Evolutionary conservation across 2,329 filamentous ascomycete genomes (phyloP).

Genomic region (Venturia asperata): DNA sequence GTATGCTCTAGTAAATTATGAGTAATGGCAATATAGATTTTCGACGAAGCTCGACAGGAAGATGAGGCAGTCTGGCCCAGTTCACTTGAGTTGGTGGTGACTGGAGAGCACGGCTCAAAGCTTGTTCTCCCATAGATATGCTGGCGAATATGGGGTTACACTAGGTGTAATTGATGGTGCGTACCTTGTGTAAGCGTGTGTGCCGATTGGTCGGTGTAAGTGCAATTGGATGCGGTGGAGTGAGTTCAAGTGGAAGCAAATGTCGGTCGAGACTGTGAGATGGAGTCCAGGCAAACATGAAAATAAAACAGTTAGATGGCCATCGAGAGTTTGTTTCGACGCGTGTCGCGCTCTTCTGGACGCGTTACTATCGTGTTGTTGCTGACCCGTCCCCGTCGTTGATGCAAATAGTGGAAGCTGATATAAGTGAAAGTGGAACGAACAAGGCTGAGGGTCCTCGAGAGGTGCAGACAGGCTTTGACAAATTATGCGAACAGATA

Average conservation of each 20-base stretch:
- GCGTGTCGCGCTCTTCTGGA: neutral
- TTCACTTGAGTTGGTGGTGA: neutral
- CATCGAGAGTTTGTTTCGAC: neutral
- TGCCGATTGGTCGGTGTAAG: neutral
- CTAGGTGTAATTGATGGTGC: neutral
- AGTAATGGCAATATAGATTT: neutral
- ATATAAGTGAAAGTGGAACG: no score
- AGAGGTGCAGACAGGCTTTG: no score
- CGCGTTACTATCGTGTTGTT: neutral
- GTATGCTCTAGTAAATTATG: neutral
- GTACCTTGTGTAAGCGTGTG: constrained; percentile 1
- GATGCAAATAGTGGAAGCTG: no score
- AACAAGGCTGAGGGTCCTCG: no score
- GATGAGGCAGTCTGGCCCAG: neutral
- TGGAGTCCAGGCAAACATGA: neutral
- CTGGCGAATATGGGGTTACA: neutral
- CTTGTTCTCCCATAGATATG: neutral
- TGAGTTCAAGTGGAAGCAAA: neutral
- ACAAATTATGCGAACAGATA: no score
- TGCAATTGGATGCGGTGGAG: neutral
- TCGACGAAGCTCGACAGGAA: neutral
- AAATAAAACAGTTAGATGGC: neutral
- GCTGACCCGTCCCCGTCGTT: neutral
- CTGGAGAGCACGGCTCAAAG: neutral
- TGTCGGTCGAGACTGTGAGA: neutral